Percentiles rank a stretch among this genome's conserved stretches.
Conservation (phyloP, 148 eudicot genomes). For the Dysphania ambrosioides region DNA sequence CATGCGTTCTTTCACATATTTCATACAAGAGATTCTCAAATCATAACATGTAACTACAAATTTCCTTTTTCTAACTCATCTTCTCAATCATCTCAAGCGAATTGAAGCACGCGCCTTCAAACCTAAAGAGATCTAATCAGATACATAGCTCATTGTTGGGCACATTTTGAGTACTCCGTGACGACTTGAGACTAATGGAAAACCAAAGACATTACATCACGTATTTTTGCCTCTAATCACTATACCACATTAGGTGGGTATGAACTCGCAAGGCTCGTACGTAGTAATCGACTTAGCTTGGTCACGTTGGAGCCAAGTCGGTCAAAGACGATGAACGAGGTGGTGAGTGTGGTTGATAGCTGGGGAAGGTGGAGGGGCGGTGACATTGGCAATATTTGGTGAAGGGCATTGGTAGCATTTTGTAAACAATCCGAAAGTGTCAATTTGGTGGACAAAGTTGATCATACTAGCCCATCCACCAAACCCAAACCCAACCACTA, state of each 20-base stretch:
- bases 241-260: slow-evolving; percentile 8
- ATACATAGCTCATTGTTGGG: not conserved
- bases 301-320: not conserved
- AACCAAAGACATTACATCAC: no score
- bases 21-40: slow-evolving; percentile 27
- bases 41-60: slow-evolving; percentile 8
- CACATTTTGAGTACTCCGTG: no score
- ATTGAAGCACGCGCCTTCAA: not conserved
- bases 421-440: slow-evolving; percentile 83
- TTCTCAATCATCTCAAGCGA: not conserved
- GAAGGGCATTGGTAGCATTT: slow-evolving; percentile 88
- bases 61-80: not conserved
- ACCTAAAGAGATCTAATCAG: not conserved
- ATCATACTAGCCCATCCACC: slow-evolving; percentile 94
- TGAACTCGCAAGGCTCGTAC: not conserved
- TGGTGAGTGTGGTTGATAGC: slow-evolving; percentile 40
- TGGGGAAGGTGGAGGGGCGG: slow-evolving; percentile 46
- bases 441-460: slow-evolving; percentile 77
- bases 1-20: no score
- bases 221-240: not conserved
- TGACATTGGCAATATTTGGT: slow-evolving; percentile 36
- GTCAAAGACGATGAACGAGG: slow-evolving; percentile 37
- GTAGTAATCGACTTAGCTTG: not conserved
- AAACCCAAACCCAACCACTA: slow-evolving; percentile 81
- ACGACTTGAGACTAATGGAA: no score